phyloP scores from a whole-genome alignment of 139 green algal species.

The Monoraphidium neglectum region DNA sequence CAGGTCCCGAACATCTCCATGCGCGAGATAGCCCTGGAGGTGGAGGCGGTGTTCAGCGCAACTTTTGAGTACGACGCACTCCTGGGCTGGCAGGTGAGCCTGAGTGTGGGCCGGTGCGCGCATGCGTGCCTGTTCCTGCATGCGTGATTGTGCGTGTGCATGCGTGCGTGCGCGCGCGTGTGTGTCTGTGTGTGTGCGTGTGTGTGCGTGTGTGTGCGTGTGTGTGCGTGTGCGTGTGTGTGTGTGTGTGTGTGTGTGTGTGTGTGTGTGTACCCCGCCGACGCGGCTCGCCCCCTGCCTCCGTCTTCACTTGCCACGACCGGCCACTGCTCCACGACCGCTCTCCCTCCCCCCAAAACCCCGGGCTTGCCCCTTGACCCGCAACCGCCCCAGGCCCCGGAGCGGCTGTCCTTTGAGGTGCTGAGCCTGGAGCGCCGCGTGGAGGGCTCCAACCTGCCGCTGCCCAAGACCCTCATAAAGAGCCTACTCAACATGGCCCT shows the following conservation, averaged over 20 bases:
- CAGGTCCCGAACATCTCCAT: conserved; percentile 74
- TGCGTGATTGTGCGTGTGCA: neutral
- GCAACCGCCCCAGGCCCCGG: neutral
- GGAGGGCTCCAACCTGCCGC: conserved; percentile 45
- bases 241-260: no score
- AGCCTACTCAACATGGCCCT: conserved; percentile 48
- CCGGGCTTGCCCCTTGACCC: conserved; percentile 19
- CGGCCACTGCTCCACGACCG: neutral
- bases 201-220: no score
- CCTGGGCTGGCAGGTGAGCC: conserved; percentile 32
- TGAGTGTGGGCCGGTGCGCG: no score
- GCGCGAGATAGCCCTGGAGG: conserved; percentile 64
- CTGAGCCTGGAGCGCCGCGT: conserved; percentile 40
- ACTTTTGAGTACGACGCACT: conserved; percentile 48
- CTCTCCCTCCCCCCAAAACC: neutral
- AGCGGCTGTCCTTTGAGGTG: conserved; percentile 51
- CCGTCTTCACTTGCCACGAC: no score
- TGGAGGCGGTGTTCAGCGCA: conserved; percentile 36
- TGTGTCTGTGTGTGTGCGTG: no score
- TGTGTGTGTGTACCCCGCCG: neutral
- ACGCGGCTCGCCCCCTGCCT: neutral
- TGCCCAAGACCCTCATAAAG: conserved; percentile 62
- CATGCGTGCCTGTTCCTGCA: no score
- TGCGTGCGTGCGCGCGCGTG: neutral
- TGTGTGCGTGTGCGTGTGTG: no score